These are phyloP conservation scores for Saccharomycopsis microspora DNA, from an alignment of 805 yeast species.

Conservation along the genomic window DNA sequence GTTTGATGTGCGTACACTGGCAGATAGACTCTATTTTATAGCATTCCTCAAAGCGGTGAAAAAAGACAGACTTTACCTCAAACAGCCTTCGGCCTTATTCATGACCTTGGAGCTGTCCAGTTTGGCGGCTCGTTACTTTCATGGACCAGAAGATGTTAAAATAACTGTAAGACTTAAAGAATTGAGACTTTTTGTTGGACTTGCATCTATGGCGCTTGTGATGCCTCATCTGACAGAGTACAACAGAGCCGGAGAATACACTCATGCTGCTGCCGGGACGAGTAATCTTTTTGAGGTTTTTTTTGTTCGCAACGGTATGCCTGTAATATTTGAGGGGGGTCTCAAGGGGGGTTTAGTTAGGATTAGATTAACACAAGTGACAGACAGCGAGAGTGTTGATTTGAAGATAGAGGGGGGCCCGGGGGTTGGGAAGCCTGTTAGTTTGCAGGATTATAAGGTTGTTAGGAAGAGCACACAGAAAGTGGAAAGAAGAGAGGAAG, in stretches of 20 bases:
- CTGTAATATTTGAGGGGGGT: conserved; percentile 10
- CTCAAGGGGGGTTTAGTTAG: conserved; percentile 4
- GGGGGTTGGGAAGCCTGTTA: background rate
- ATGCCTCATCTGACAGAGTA: background rate
- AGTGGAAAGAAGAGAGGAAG: background rate
- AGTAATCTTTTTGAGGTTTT: conserved; percentile 9
- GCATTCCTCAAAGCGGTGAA: conserved; percentile 14
- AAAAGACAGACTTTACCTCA: conserved; percentile 14
- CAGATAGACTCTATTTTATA: conserved; percentile 8
- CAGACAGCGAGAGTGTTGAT: conserved; percentile 7
- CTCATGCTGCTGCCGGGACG: background rate
- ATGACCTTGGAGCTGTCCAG: conserved; percentile 3
- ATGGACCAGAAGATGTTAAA: background rate
- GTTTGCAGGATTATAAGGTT: conserved; percentile 2
- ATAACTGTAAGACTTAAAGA: conserved; percentile 13
- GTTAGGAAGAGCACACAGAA: background rate
- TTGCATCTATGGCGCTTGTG: background rate
- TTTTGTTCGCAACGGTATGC: conserved; percentile 9
- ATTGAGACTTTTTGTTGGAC: conserved; percentile 6
- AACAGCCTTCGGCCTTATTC: conserved; percentile 16
- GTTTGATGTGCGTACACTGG: conserved; percentile 5
- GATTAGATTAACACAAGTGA: conserved; percentile 8
- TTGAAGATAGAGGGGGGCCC: background rate
- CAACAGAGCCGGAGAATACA: background rate
- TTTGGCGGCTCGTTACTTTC: background rate